Conservation (phyloP, 139 green algal genomes). For the Yamagishiella unicocca region DNA sequence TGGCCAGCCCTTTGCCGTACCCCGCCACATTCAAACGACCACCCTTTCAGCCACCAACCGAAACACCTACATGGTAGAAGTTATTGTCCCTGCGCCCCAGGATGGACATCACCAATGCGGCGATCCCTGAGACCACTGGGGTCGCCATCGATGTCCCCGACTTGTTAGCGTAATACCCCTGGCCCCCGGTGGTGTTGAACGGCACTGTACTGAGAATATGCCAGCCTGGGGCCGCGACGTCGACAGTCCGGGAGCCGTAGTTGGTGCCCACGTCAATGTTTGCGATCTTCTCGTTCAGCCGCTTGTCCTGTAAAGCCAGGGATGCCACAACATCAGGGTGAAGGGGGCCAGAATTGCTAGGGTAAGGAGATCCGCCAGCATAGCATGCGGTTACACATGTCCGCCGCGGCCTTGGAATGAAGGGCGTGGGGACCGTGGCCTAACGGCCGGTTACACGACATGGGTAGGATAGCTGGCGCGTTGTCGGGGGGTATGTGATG, state of each 20-base stretch:
- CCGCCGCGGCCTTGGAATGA: too few relatives aligned
- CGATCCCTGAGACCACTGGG: conserved; percentile 23
- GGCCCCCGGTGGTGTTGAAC: too few relatives aligned
- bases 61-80: conserved; percentile 33
- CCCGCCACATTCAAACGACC: background rate
- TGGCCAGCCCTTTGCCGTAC: background rate
- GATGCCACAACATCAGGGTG: background rate
- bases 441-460: too few relatives aligned
- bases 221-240: background rate
- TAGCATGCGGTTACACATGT: too few relatives aligned
- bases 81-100: conserved; percentile 19
- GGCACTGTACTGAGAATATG: conserved; percentile 33
- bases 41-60: background rate
- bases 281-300: background rate
- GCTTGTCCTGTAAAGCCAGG: background rate
- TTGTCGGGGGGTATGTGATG: too few relatives aligned
- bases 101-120: conserved; percentile 39
- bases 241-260: conserved; percentile 3
- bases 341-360: too few relatives aligned
- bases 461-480: too few relatives aligned
- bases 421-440: too few relatives aligned
- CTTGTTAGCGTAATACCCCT: background rate
- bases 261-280: conserved; percentile 11
- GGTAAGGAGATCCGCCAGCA: too few relatives aligned
- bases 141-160: conserved; percentile 49